A percentile compares a stretch with the other conserved stretches of the same genome.
phyloP scores from a whole-genome alignment of 768 basidiomycete genomes.

The Mycena capillaripes region DNA sequence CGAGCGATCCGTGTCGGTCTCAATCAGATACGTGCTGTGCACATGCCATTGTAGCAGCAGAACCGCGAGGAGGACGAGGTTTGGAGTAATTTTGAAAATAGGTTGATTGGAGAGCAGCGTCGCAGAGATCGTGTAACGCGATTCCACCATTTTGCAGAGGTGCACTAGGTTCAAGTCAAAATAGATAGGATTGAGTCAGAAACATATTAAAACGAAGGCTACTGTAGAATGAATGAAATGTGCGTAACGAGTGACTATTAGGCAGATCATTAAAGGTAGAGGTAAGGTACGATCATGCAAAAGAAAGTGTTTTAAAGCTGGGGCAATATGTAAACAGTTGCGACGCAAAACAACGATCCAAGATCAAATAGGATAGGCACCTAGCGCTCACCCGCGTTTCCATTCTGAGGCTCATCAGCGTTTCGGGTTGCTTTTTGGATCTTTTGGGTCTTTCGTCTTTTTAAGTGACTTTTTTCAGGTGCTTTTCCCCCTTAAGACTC shows the following conservation, averaged over 20 bases:
- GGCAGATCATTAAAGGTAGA: neutral
- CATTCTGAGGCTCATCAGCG: too few relatives aligned
- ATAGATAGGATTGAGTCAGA: neutral
- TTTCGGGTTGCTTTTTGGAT: too few relatives aligned
- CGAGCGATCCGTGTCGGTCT: constrained; percentile 42
- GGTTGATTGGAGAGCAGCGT: constrained; percentile 44
- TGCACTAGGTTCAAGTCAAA: neutral
- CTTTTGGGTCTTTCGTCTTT: too few relatives aligned
- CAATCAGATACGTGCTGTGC: constrained; percentile 48
- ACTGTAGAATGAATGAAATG: neutral
- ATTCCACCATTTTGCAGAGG: neutral
- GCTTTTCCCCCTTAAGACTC: too few relatives aligned
- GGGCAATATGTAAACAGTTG: neutral
- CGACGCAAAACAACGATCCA: neutral
- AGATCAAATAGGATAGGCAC: too few relatives aligned
- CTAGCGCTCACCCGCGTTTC: neutral
- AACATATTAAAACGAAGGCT: neutral
- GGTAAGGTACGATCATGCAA: neutral
- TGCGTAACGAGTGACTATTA: neutral
- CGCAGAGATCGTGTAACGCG: neutral
- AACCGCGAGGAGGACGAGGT: constrained; percentile 37
- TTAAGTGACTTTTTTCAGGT: too few relatives aligned
- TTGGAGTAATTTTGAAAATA: constrained; percentile 45
- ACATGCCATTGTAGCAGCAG: constrained; percentile 45
- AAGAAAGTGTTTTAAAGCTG: neutral